Conservation (phyloP, 768 basidiomycete genomes). For the Mycena venus region DNA sequence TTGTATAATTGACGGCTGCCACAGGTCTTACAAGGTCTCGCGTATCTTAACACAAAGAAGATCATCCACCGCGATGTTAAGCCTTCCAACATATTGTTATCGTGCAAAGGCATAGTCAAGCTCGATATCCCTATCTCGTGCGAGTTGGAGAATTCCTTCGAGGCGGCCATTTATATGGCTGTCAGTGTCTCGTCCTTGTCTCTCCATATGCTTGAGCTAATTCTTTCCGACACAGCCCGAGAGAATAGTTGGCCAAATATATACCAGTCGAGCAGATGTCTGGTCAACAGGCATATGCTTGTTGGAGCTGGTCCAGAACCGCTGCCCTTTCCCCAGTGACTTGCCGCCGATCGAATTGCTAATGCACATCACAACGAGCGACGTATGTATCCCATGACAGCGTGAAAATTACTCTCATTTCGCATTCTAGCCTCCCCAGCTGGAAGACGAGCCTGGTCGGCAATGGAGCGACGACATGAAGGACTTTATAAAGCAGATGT, state of each 20-base stretch:
- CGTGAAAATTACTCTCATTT: constrained; percentile 22
- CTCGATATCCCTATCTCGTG: constrained; percentile 99
- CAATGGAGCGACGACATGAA: constrained; percentile 91
- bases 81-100: constrained; percentile 92
- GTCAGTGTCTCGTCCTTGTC: constrained; percentile 64
- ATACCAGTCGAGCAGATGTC: constrained; percentile 96
- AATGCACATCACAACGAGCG: constrained; percentile 87
- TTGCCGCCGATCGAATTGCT: constrained; percentile 95
- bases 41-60: constrained; percentile 90
- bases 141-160: constrained; percentile 90
- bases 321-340: constrained; percentile 95
- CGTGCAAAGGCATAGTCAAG: constrained; percentile 90
- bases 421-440: constrained; percentile 75
- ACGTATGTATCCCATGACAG: constrained; percentile 58
- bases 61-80: constrained; percentile 98
- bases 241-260: constrained; percentile 91
- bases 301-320: constrained; percentile 93
- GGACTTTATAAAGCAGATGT: constrained; percentile 91
- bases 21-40: constrained; percentile 91
- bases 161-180: constrained; percentile 97
- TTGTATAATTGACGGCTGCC: constrained; percentile 26
- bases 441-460: constrained; percentile 79
- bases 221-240: constrained; percentile 74
- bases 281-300: constrained; percentile 98
- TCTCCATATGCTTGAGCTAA: constrained; percentile 1